These are phyloP conservation scores for Cladosporium austrohemisphaericum DNA, from an alignment of 2,329 filamentous ascomycete species.

Conservation along the genomic window DNA sequence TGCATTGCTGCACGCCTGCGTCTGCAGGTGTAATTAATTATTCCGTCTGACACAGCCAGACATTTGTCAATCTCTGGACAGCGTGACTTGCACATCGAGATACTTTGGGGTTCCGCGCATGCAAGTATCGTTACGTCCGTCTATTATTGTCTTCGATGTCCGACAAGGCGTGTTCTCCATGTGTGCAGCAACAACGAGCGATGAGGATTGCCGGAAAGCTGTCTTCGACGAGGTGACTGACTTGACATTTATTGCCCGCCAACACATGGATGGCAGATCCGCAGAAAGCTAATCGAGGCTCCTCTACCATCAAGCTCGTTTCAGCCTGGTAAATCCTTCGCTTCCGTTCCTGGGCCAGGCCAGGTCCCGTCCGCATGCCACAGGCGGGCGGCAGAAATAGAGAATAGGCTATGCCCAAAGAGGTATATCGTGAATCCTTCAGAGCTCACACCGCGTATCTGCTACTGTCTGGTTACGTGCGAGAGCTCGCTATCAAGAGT, in stretches of 20 bases:
- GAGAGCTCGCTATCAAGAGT: neutral
- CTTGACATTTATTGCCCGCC: no score
- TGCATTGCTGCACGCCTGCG: neutral
- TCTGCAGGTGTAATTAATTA: neutral
- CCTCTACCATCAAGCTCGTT: no score
- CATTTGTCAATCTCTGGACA: neutral
- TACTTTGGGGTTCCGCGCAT: no score
- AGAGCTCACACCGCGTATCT: neutral
- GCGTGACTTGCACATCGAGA: no score
- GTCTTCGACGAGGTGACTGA: no score
- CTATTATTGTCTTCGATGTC: no score
- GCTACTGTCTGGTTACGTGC: slow-evolving; percentile 6
- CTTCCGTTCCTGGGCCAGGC: neutral
- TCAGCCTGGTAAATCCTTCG: slow-evolving; percentile 8
- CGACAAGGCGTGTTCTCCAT: no score
- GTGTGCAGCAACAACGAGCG: neutral
- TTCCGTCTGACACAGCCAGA: neutral
- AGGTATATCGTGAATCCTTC: neutral
- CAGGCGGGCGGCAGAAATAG: neutral
- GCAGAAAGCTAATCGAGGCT: no score
- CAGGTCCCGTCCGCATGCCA: neutral
- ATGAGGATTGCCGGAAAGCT: no score
- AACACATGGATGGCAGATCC: no score
- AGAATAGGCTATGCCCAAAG: slow-evolving; percentile 8
- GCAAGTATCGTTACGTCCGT: no score